These are phyloP conservation scores for Grosmannia huntii DNA, from an alignment of 2,329 filamentous ascomycete species.

Conservation along the genomic window DNA sequence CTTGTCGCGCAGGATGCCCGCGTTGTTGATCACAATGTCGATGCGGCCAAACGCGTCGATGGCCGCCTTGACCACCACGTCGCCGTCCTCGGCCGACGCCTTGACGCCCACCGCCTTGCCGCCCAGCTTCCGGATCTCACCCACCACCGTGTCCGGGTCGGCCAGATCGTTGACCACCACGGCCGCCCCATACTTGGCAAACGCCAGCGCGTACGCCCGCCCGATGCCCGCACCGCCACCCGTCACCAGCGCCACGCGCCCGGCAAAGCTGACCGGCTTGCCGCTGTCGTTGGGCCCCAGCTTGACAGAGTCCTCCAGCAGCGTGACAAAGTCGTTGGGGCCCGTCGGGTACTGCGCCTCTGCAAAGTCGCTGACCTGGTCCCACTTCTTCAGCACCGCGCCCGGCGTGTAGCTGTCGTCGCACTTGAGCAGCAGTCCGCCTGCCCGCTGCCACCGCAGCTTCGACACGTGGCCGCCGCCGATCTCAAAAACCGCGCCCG, in stretches of 20 bases:
- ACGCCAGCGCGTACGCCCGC: constrained; percentile 77
- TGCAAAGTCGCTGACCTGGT: constrained; percentile 76
- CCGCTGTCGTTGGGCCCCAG: constrained; percentile 59
- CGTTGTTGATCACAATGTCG: constrained; percentile 95
- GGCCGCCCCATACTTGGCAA: constrained; percentile 66
- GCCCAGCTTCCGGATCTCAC: constrained; percentile 81
- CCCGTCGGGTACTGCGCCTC: constrained; percentile 67
- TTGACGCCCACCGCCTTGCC: constrained; percentile 89
- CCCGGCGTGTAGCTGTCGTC: constrained; percentile 80
- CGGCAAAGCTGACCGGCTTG: constrained; percentile 67
- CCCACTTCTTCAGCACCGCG: constrained; percentile 81
- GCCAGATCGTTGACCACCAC: constrained; percentile 94
- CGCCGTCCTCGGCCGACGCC: constrained; percentile 85
- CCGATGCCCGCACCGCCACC: constrained; percentile 84
- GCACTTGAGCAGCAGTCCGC: constrained; percentile 77
- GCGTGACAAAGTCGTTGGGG: constrained; percentile 73
- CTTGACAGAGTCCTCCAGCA: constrained; percentile 76
- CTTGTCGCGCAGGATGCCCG: constrained; percentile 94
- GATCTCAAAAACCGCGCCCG: constrained; percentile 82
- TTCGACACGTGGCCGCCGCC: constrained; percentile 89
- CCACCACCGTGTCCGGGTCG: constrained; percentile 79
- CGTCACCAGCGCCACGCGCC: constrained; percentile 76
- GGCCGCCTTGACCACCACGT: constrained; percentile 78
- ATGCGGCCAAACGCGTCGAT: constrained; percentile 90
- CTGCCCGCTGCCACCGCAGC: constrained; percentile 86